Percentiles rank a stretch among this genome's conserved stretches.
Conservation (phyloP, 2,329 filamentous ascomycete species). For the Aspergillus phoenicis region DNA sequence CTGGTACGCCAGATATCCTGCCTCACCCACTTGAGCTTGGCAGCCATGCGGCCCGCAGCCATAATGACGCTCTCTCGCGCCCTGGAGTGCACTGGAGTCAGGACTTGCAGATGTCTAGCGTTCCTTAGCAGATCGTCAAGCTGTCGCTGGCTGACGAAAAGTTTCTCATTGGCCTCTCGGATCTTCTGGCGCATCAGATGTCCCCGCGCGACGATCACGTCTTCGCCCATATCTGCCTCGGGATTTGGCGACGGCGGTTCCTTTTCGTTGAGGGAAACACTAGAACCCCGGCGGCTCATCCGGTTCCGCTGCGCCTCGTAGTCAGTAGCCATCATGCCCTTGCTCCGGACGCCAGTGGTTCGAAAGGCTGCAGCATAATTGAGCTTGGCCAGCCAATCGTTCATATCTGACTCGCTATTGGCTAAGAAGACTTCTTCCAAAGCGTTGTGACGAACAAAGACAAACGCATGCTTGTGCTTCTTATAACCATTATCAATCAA, state of each 20-base stretch:
- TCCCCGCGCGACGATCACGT: constrained; percentile 79
- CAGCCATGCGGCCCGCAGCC: constrained; percentile 79
- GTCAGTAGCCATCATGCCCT: constrained; percentile 79
- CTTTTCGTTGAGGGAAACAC: constrained; percentile 60
- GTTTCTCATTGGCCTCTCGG: constrained; percentile 75
- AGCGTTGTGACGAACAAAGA: constrained; percentile 83
- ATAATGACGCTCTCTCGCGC: constrained; percentile 84
- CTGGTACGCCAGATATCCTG: constrained; percentile 91
- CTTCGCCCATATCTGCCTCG: constrained; percentile 76
- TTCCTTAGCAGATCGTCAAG: constrained; percentile 84
- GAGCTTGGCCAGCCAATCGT: constrained; percentile 93
- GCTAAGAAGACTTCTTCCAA: constrained; percentile 89
- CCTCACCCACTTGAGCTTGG: constrained; percentile 89
- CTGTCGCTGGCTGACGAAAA: constrained; percentile 71
- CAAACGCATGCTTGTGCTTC: constrained; percentile 91
- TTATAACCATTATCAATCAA: constrained; percentile 84
- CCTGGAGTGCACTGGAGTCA: constrained; percentile 89
- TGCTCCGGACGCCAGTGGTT: constrained; percentile 86
- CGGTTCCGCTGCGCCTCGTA: constrained; percentile 74
- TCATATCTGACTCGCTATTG: constrained; percentile 86
- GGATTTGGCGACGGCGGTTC: constrained; percentile 75
- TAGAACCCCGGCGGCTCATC: constrained; percentile 67
- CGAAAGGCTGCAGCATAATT: constrained; percentile 96
- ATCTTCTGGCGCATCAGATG: constrained; percentile 85
- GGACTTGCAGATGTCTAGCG: constrained; percentile 82